Evolutionary conservation across 768 basidiomycete genomes (phyloP).

Genomic region (Suillus cothurnatus): DNA sequence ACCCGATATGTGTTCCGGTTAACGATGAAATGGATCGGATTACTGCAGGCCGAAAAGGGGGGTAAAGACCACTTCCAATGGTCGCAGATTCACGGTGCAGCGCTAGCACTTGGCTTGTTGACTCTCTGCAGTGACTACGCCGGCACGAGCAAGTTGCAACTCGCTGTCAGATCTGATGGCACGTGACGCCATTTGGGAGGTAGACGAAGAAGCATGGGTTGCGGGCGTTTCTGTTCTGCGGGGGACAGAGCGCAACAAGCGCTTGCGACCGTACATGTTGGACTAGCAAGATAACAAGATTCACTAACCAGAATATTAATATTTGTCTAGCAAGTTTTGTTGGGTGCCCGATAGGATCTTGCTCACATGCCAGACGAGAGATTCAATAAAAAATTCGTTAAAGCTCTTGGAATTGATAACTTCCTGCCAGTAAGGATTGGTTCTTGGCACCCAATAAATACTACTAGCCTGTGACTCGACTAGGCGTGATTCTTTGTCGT

Average conservation of each 20-base stretch:
- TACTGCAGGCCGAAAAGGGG: conserved; percentile 56
- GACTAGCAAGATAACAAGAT: conserved; percentile 42
- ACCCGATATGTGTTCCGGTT: conserved; percentile 37
- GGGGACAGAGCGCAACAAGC: conserved; percentile 62
- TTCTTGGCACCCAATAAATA: neutral
- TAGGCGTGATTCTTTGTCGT: neutral
- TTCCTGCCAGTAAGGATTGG: neutral
- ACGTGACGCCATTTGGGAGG: conserved; percentile 67
- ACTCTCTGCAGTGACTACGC: conserved; percentile 44
- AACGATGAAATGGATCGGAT: conserved; percentile 66
- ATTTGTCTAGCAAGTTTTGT: neutral
- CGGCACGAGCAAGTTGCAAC: conserved; percentile 41
- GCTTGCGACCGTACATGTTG: conserved; percentile 48
- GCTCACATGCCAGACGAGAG: conserved; percentile 40
- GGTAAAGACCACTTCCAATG: conserved; percentile 66
- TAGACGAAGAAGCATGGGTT: conserved; percentile 69
- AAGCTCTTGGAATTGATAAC: neutral
- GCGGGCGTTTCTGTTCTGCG: conserved; percentile 60
- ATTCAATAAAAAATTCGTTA: conserved; percentile 7
- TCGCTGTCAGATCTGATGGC: conserved; percentile 61
- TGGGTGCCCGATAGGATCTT: conserved; percentile 42
- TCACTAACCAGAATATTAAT: conserved; percentile 32
- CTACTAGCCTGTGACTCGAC: neutral
- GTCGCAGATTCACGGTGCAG: conserved; percentile 65
- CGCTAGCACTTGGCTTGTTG: conserved; percentile 58